phyloP scores from a whole-genome alignment of 805 yeast species.

The Ascoidea asiatica region DNA sequence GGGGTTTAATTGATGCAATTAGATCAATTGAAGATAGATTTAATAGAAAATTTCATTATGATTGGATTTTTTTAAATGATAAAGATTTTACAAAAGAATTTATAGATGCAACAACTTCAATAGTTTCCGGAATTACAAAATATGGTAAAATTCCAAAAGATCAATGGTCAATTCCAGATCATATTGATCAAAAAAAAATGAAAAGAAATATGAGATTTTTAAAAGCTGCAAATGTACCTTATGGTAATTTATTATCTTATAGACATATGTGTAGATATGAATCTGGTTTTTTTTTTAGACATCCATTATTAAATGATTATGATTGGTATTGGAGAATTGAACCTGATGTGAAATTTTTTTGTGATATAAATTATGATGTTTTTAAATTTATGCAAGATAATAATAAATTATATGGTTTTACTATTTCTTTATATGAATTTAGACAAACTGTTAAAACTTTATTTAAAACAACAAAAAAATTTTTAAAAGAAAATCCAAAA shows the following conservation, averaged over 20 bases:
- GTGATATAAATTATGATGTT: constrained; percentile 69
- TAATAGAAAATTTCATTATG: constrained; percentile 63
- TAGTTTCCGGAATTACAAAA: constrained; percentile 53
- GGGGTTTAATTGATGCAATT: constrained; percentile 46
- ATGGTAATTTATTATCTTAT: constrained; percentile 68
- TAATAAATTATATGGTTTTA: constrained; percentile 61
- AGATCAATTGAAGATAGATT: constrained; percentile 67
- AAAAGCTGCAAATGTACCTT: constrained; percentile 39
- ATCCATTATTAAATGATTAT: constrained; percentile 49
- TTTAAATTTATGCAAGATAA: constrained; percentile 73
- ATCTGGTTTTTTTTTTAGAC: constrained; percentile 73
- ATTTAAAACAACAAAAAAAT: constrained; percentile 62
- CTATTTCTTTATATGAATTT: constrained; percentile 60
- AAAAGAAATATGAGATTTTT: constrained; percentile 42
- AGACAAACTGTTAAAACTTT: constrained; percentile 59
- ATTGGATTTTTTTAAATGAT: constrained; percentile 88
- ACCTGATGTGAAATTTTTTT: constrained; percentile 60
- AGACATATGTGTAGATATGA: constrained; percentile 88
- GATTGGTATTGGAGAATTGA: constrained; percentile 93
- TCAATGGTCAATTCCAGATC: constrained; percentile 80
- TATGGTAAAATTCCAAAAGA: constrained; percentile 64
- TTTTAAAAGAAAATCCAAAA: constrained; percentile 44
- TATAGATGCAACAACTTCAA: constrained; percentile 33
- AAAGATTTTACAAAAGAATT: constrained; percentile 64
- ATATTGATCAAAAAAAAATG: constrained; percentile 65